Conservation (phyloP, 2,329 filamentous ascomycete species). For the Fulvia fulva region DNA sequence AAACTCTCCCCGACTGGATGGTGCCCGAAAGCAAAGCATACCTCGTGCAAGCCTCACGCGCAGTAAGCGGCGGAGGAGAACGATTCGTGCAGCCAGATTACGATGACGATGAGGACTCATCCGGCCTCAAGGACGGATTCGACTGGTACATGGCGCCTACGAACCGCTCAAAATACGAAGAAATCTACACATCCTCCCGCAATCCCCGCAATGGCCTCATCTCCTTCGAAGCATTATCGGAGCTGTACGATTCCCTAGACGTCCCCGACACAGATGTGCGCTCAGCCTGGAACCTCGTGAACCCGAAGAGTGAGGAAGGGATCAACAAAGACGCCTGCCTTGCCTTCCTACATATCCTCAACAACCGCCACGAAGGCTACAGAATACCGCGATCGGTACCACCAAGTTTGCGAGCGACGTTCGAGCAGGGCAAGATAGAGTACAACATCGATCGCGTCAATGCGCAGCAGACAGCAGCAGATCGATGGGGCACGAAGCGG, state of each 20-base stretch:
- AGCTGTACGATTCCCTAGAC: constrained; percentile 77
- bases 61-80: constrained; percentile 72
- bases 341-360: constrained; percentile 94
- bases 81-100: constrained; percentile 81
- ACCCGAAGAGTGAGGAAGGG: constrained; percentile 74
- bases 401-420: constrained; percentile 82
- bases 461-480: constrained; percentile 54
- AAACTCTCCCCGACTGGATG: constrained; percentile 86
- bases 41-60: constrained; percentile 76
- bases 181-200: constrained; percentile 91
- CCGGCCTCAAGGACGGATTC: constrained; percentile 89
- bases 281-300: constrained; percentile 95
- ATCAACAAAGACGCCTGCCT: constrained; percentile 95
- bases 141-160: constrained; percentile 98
- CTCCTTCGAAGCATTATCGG: constrained; percentile 70
- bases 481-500: constrained; percentile 73
- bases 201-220: constrained; percentile 72
- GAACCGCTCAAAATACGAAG: constrained; percentile 92
- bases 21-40: constrained; percentile 93
- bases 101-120: constrained; percentile 71
- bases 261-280: constrained; percentile 75
- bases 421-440: constrained; percentile 94
- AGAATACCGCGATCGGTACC: constrained; percentile 89
- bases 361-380: constrained; percentile 91
- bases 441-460: constrained; percentile 82